Base-by-base conservation (phyloP, 176 grass and related monocot species). In the Alloteropsis semialata region DNA sequence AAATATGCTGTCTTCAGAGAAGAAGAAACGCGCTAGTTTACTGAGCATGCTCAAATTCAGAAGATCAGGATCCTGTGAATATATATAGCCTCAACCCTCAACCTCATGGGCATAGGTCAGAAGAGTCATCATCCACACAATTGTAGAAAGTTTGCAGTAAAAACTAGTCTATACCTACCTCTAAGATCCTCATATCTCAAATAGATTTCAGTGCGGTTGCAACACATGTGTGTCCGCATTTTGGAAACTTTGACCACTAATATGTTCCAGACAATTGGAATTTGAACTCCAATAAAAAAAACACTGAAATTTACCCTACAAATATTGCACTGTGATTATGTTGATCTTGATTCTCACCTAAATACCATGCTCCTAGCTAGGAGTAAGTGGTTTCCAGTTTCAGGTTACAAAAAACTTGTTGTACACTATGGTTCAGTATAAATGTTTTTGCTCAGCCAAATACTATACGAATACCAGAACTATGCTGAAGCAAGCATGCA, bases 401-500 rank as follows among this genome's bases (percentile, higher is more conserved):
- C 67, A 70, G 39, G n/a, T 28, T 70, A 70, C 14, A 17, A 22
- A 27, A 19, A 9, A 19, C 16, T 46, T 72, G 16, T 16, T 32
- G 44, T 21, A 19, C 36, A 65, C 13, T 27, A 24, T 46, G 7
- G 10, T 46, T 11, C 41, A 32, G 70, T 51, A 22, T 9, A 53
- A 30, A 48, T 72, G 43, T 44, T 49, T 5, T 72, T 17, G 43
- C 5, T 43, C n/a, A 65, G 62, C 16, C 4, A n/a, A n/a, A 30
- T 33, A 63, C 28, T 8, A 28, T 32, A 34, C 5, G 32, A 37
- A 10, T 0, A 22, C 33, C 63, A 65, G 63, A 65, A 65, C 8
- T 37, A 17, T 41, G 51, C 37, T 65, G 57, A 86, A 22, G 56
- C 67, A 64, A n/a, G 79, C 72, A 70, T 60, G 55, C 53, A 76